Percentiles rank a stretch among this genome's conserved stretches.
phyloP scores from a whole-genome alignment of 2,329 filamentous ascomycete species.

The Diaporthe nobilis region DNA sequence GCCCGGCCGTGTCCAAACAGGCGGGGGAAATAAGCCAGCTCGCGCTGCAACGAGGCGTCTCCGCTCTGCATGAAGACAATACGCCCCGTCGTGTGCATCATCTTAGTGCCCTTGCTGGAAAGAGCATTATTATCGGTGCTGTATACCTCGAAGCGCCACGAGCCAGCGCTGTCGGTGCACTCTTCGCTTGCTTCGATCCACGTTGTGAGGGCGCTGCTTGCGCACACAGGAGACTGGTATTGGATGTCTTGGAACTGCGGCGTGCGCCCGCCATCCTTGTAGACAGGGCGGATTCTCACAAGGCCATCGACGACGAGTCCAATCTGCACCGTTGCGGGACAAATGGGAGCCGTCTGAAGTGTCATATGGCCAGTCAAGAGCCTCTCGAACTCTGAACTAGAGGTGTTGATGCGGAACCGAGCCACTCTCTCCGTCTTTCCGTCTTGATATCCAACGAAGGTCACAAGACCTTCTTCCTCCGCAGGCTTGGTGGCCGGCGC shows the following conservation, averaged over 20 bases:
- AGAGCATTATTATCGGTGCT: not conserved
- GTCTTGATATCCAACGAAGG: slow-evolving; percentile 42
- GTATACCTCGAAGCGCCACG: slow-evolving; percentile 16
- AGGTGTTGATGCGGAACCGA: slow-evolving; percentile 59
- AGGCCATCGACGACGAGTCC: slow-evolving; percentile 52
- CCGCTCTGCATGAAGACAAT: slow-evolving; percentile 37
- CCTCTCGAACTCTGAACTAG: slow-evolving; percentile 50
- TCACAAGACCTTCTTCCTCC: slow-evolving; percentile 43
- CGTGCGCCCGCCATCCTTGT: slow-evolving; percentile 38
- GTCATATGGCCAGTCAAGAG: slow-evolving; percentile 57
- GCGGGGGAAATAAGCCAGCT: slow-evolving; percentile 42
- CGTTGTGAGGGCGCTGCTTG: slow-evolving; percentile 45
- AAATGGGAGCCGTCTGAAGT: slow-evolving; percentile 53
- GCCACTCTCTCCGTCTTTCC: slow-evolving; percentile 40
- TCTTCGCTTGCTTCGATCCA: slow-evolving; percentile 24
- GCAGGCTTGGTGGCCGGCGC: not conserved
- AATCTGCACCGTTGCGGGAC: slow-evolving; percentile 55
- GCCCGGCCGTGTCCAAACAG: slow-evolving; percentile 43
- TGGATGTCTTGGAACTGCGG: slow-evolving; percentile 50
- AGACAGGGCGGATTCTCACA: slow-evolving; percentile 49
- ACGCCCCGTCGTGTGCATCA: slow-evolving; percentile 42
- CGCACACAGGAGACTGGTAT: slow-evolving; percentile 52
- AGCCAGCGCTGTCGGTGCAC: not conserved
- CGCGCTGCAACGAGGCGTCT: slow-evolving; percentile 40
- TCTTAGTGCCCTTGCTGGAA: not conserved